These are phyloP conservation scores for Cunninghamia lanceolata DNA, from an alignment of 75 land plant genomes.

Conservation along the genomic window DNA sequence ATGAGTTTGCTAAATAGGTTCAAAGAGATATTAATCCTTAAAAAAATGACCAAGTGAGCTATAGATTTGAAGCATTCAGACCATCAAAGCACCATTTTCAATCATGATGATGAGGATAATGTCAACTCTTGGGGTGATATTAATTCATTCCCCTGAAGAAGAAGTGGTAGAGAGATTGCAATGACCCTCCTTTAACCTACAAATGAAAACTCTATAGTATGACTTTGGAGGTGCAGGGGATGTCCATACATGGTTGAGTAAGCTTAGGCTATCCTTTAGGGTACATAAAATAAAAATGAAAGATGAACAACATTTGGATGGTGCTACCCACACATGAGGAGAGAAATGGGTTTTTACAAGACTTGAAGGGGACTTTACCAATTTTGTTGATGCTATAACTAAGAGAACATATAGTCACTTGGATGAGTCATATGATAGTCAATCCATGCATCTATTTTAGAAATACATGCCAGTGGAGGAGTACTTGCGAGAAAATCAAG, in stretches of 20 bases:
- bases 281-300: neutral
- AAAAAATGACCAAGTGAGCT: no score
- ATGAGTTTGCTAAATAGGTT: no score
- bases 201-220: neutral
- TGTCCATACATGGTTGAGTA: neutral
- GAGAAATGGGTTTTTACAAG: neutral
- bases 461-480: neutral
- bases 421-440: neutral
- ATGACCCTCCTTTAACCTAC: neutral
- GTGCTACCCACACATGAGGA: no score
- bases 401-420: neutral
- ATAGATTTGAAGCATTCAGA: no score
- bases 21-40: no score
- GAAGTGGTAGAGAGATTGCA: no score
- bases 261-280: neutral
- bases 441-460: neutral
- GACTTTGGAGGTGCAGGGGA: neutral
- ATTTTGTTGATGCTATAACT: neutral
- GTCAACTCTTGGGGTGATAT: no score
- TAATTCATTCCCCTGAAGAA: no score
- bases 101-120: no score
- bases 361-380: neutral
- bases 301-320: neutral
- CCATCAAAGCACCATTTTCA: no score
- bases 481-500: neutral